phyloP scores from a whole-genome alignment of 1,284 basidiomycete genomes.

The Abortiporus biennis region DNA sequence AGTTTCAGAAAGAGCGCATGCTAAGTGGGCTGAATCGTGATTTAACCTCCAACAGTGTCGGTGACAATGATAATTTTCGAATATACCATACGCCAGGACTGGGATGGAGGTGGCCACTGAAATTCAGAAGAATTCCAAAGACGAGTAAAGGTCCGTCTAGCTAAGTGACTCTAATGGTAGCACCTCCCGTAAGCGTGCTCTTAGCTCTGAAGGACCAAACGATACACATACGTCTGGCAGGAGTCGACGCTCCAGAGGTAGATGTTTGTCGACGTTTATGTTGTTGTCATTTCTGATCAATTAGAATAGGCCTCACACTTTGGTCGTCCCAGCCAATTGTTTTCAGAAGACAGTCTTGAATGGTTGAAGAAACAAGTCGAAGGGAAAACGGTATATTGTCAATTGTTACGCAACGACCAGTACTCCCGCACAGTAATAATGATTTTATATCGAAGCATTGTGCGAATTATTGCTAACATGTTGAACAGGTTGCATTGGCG shows the following conservation, averaged over 20 bases:
- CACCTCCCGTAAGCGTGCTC: background rate
- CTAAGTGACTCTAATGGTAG: background rate
- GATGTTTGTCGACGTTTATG: slow-evolving; percentile 6
- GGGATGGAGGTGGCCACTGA: slow-evolving; percentile 69
- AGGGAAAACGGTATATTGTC: slow-evolving; percentile 59
- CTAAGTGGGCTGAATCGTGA: slow-evolving; percentile 4
- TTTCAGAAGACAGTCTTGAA: slow-evolving; percentile 59
- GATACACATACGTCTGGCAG: slow-evolving; percentile 79
- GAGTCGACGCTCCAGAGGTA: slow-evolving; percentile 88
- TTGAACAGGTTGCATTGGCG: slow-evolving; percentile 61
- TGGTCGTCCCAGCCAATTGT: slow-evolving; percentile 71
- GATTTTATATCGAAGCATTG: background rate
- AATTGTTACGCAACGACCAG: slow-evolving; percentile 73
- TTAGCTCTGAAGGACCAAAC: slow-evolving; percentile 72
- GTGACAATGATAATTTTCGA: slow-evolving; percentile 77
- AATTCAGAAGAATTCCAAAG: slow-evolving; percentile 58
- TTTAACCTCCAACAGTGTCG: slow-evolving; percentile 49
- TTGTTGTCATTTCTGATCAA: background rate
- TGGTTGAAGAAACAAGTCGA: slow-evolving; percentile 62
- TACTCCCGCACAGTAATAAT: slow-evolving; percentile 72
- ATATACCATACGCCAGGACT: slow-evolving; percentile 80
- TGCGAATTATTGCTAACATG: background rate
- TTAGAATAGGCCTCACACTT: slow-evolving; percentile 63
- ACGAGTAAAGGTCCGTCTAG: slow-evolving; percentile 46
- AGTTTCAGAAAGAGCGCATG: slow-evolving; percentile 15